Base-by-base conservation (phyloP, 23 red algal genomes). In the Gracilaria vermiculophylla region DNA sequence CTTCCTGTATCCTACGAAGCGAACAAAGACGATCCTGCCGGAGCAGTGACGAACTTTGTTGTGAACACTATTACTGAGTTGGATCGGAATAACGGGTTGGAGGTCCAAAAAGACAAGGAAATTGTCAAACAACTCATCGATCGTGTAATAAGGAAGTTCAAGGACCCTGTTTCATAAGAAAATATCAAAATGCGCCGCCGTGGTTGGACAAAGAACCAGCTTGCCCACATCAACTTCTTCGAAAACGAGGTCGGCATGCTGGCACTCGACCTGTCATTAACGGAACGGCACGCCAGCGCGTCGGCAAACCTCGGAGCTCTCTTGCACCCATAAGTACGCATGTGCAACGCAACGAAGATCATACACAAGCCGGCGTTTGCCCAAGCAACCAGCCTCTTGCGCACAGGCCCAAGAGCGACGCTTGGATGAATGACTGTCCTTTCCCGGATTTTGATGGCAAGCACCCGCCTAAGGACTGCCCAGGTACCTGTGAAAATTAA, bases 391-490 rank as follows among this genome's bases (percentile, higher is more conserved):
- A n/a, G n/a, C n/a, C n/a, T n/a, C n/a, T n/a, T n/a, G n/a, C n/a
- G n/a, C n/a, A n/a, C n/a, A n/a, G n/a, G n/a, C n/a, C n/a, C n/a
- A n/a, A n/a, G n/a, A n/a, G n/a, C n/a, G n/a, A n/a, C n/a, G n/a
- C n/a, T n/a, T n/a, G n/a, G n/a, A n/a, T n/a, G n/a, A n/a, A n/a
- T n/a, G n/a, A n/a, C n/a, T n/a, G n/a, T n/a, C n/a, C n/a, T n/a
- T 47, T 47, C 58, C 56, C 56, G 5, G 36, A 83, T 8, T 83
- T 55, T 37, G 19, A 3, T 21, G 80, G 58, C 3, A 57, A 36
- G 2, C 80, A 83, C 69, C 60, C n/a, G 1, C 50, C 69, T 11
- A 41, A 83, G 36, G 80, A 69, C 36, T 83, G 80, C n/a, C 56
- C 56, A 6, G 15, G 13, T 23, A 69, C 80, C 2, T 62, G 15